These are phyloP conservation scores for Alternaria sp. DNA, from an alignment of 2,329 filamentous ascomycete genomes.

Conservation along the genomic window DNA sequence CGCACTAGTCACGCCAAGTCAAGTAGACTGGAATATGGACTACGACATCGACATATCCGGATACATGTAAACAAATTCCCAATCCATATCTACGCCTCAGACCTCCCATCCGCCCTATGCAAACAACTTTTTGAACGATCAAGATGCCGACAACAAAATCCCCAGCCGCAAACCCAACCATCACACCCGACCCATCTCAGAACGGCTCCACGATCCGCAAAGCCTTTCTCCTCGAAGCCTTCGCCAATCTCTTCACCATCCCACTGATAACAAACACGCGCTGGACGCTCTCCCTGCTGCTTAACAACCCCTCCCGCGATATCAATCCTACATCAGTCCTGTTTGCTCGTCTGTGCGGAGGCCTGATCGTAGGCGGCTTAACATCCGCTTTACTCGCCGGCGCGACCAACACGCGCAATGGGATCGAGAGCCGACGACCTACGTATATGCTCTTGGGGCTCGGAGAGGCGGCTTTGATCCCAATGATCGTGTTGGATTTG, in stretches of 20 bases:
- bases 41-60: background rate
- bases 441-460: slow-evolving; percentile 31
- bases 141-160: slow-evolving; percentile 20
- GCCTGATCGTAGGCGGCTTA: slow-evolving; percentile 29
- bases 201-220: slow-evolving; percentile 31
- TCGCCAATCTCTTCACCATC: slow-evolving; percentile 35
- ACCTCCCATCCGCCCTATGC: background rate
- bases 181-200: slow-evolving; percentile 18
- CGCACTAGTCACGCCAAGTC: background rate
- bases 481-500: slow-evolving; percentile 26
- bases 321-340: slow-evolving; percentile 32
- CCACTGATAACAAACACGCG: slow-evolving; percentile 33
- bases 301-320: slow-evolving; percentile 23
- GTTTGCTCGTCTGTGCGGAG: slow-evolving; percentile 32
- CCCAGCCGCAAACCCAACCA: slow-evolving; percentile 25
- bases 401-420: slow-evolving; percentile 31
- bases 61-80: background rate
- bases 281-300: slow-evolving; percentile 26
- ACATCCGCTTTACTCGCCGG: slow-evolving; percentile 31
- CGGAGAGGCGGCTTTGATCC: slow-evolving; percentile 29
- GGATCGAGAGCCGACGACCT: slow-evolving; percentile 30
- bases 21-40: background rate
- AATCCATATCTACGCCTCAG: background rate
- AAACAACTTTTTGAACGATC: background rate
- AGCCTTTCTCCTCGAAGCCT: slow-evolving; percentile 35